Evolutionary conservation across 2,329 filamentous ascomycete genomes (phyloP).

Genomic region (Plenodomus lindquistii): DNA sequence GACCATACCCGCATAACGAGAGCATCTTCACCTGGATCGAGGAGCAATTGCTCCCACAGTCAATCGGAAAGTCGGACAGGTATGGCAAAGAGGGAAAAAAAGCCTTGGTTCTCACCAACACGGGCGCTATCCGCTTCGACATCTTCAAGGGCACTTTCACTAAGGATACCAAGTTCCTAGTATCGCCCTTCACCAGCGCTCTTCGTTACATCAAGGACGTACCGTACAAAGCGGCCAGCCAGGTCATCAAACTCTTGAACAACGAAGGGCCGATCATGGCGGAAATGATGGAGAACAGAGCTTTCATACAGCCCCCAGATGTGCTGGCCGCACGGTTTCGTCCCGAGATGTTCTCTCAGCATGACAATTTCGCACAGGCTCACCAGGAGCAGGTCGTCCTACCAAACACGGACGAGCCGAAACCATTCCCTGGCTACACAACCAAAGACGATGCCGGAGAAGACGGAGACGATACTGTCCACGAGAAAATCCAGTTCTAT

Average conservation of each 20-base stretch:
- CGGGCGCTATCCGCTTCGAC: slow-evolving; percentile 90
- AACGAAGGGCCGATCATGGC: slow-evolving; percentile 57
- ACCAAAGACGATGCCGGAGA: slow-evolving; percentile 81
- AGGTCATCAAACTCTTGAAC: slow-evolving; percentile 66
- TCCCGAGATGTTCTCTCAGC: slow-evolving; percentile 17
- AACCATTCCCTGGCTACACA: slow-evolving; percentile 78
- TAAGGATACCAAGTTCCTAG: slow-evolving; percentile 79
- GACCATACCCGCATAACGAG: slow-evolving; percentile 70
- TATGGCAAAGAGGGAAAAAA: slow-evolving; percentile 56
- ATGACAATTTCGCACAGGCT: slow-evolving; percentile 3
- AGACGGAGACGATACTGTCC: slow-evolving; percentile 90
- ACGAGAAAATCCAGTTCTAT: slow-evolving; percentile 74
- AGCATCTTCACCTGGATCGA: slow-evolving; percentile 85
- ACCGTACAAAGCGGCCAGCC: slow-evolving; percentile 73
- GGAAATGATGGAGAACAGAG: slow-evolving; percentile 30
- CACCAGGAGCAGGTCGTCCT: slow-evolving; percentile 15
- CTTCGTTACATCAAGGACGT: slow-evolving; percentile 80
- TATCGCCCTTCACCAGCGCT: slow-evolving; percentile 84
- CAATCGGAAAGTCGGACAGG: slow-evolving; percentile 55
- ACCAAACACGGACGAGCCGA: slow-evolving; percentile 3
- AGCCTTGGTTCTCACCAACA: slow-evolving; percentile 79
- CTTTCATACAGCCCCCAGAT: slow-evolving; percentile 52
- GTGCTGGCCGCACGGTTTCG: slow-evolving; percentile 41
- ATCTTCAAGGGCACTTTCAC: slow-evolving; percentile 93
- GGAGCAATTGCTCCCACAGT: slow-evolving; percentile 71